Evolutionary conservation across 805 yeast genomes (phyloP).

Genomic region (Candida bentonensis): DNA sequence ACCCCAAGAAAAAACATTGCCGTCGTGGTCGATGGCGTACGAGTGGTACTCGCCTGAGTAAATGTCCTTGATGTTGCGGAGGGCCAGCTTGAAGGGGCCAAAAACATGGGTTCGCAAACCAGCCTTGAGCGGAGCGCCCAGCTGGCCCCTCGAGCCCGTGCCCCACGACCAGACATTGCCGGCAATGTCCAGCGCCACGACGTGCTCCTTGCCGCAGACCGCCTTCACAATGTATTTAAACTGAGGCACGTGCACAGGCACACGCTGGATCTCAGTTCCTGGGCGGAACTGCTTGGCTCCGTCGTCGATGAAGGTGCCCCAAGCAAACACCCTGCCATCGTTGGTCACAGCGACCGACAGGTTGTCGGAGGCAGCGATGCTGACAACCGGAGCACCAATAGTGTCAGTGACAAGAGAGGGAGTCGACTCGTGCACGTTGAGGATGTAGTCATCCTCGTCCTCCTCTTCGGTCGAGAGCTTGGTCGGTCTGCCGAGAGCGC

Average conservation of each 20-base stretch:
- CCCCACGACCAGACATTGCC: constrained; percentile 97
- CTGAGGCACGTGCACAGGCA: constrained; percentile 49
- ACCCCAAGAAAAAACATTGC: constrained; percentile 81
- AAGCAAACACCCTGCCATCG: constrained; percentile 83
- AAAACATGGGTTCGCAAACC: constrained; percentile 18
- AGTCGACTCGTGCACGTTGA: constrained; percentile 80
- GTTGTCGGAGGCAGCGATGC: constrained; percentile 85
- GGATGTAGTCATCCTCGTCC: constrained; percentile 58
- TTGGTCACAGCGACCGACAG: constrained; percentile 66
- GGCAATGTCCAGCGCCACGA: constrained; percentile 65
- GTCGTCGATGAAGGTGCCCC: constrained; percentile 89
- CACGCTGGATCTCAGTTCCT: constrained; percentile 44
- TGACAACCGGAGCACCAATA: constrained; percentile 43
- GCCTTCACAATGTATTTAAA: constrained; percentile 63
- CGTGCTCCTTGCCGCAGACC: constrained; percentile 88
- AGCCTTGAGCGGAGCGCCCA: constrained; percentile 59
- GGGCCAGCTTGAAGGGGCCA: constrained; percentile 71
- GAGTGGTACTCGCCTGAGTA: constrained; percentile 94
- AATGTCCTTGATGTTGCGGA: constrained; percentile 62
- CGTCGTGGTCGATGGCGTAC: constrained; percentile 71
- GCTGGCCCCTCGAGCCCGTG: constrained; percentile 82
- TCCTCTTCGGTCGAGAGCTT: constrained; percentile 54
- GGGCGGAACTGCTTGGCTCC: constrained; percentile 77
- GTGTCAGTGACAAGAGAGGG: constrained; percentile 65
- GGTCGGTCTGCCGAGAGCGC: constrained; percentile 78